These are phyloP conservation scores for Camellia granthamiana DNA, from an alignment of 148 eudicot species.

Conservation along the genomic window DNA sequence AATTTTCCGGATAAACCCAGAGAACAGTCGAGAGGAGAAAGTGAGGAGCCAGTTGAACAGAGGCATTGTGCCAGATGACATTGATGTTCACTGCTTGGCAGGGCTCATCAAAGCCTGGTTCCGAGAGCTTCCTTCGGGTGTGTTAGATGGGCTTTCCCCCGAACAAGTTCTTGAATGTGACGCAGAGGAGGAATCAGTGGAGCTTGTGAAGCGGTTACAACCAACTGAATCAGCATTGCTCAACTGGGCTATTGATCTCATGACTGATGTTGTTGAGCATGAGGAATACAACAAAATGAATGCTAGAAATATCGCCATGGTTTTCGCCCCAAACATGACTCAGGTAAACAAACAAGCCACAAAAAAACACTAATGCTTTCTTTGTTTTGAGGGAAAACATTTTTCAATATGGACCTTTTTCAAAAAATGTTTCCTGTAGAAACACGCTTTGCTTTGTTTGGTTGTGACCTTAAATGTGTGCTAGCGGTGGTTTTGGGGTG, in stretches of 20 bases:
- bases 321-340: conserved; percentile 96
- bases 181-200: conserved; percentile 65
- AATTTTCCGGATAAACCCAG: conserved; percentile 87
- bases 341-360: conserved; percentile 42
- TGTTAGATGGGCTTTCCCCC: conserved; percentile 84
- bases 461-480: too few relatives aligned
- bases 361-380: background rate
- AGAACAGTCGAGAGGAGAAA: conserved; percentile 70
- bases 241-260: conserved; percentile 90
- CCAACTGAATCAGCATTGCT: conserved; percentile 80
- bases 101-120: conserved; percentile 93
- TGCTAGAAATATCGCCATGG: conserved; percentile 89
- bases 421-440: too few relatives aligned
- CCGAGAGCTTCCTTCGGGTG: conserved; percentile 85
- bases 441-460: too few relatives aligned
- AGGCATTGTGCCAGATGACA: conserved; percentile 79
- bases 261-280: conserved; percentile 96
- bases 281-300: conserved; percentile 94
- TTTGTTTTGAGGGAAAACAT: too few relatives aligned
- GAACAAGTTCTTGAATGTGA: conserved; percentile 76
- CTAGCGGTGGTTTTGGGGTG: too few relatives aligned
- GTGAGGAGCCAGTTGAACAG: conserved; percentile 77
- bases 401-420: too few relatives aligned
- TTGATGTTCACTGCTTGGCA: conserved; percentile 85
- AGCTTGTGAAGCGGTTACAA: conserved; percentile 66